Percentiles rank a stretch among this genome's conserved stretches.
These are phyloP conservation scores for Rubia yunnanensis DNA, from an alignment of 257 asterid genomes.

Conservation along the genomic window DNA sequence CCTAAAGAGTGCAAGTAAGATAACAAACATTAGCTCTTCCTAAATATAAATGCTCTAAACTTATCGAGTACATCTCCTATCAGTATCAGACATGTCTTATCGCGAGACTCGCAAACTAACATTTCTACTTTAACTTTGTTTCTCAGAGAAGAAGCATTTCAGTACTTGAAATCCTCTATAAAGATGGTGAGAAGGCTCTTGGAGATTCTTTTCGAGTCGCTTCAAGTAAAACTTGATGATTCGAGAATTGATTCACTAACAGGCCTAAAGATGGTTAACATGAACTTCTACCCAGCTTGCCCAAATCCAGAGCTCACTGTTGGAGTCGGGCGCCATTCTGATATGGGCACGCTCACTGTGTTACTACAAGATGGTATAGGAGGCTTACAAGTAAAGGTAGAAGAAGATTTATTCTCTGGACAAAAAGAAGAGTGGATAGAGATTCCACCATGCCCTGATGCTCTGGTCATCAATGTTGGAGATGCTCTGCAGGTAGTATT, in stretches of 20 bases:
- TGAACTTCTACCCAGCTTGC: constrained; percentile 32
- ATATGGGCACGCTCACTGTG: constrained; percentile 31
- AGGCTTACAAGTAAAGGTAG: constrained; percentile 33
- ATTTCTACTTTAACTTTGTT: background rate
- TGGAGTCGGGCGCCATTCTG: constrained; percentile 33
- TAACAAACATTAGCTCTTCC: background rate
- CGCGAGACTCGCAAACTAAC: background rate
- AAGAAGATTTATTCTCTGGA: constrained; percentile 9
- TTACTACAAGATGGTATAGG: constrained; percentile 38
- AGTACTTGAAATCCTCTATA: constrained; percentile 23
- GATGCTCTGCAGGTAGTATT: constrained; percentile 18
- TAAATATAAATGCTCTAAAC: background rate
- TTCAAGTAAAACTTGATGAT: constrained; percentile 19
- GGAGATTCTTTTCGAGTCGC: constrained; percentile 19
- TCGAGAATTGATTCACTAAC: constrained; percentile 16
- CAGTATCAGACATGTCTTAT: background rate
- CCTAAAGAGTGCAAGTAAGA: constrained; percentile 29
- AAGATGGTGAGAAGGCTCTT: constrained; percentile 22
- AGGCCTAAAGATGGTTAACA: constrained; percentile 27
- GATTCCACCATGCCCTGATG: constrained; percentile 29
- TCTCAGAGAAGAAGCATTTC: constrained; percentile 22
- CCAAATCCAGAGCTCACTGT: constrained; percentile 34
- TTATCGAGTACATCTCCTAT: too few relatives aligned
- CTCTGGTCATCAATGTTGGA: constrained; percentile 31
- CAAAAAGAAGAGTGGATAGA: constrained; percentile 26